Conservation (phyloP, 2,329 filamentous ascomycete genomes). For the Cordyceps militaris region DNA sequence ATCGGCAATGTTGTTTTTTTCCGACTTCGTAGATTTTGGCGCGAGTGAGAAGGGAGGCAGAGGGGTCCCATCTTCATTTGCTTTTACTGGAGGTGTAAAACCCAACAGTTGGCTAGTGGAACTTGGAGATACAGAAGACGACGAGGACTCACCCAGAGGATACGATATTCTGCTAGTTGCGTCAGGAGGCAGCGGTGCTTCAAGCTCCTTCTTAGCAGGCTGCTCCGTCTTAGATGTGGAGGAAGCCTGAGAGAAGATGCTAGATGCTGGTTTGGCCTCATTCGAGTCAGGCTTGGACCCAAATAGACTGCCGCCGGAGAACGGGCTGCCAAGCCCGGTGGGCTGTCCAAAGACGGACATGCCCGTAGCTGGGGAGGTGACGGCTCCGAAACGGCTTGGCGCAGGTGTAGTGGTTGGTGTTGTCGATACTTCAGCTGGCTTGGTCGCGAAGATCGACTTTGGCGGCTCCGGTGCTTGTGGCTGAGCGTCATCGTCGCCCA, state of each 20-base stretch:
- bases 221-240: slow-evolving; percentile 23
- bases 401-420: slow-evolving; percentile 48
- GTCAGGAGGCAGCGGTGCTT: slow-evolving; percentile 39
- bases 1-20: slow-evolving; percentile 19
- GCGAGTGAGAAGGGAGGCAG: slow-evolving; percentile 13
- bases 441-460: slow-evolving; percentile 24
- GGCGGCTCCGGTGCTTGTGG: slow-evolving; percentile 11
- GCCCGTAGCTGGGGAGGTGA: slow-evolving; percentile 27
- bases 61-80: slow-evolving; percentile 13
- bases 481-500: slow-evolving; percentile 35
- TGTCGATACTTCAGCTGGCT: slow-evolving; percentile 25
- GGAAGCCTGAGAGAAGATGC: slow-evolving; percentile 20
- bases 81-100: slow-evolving; percentile 21
- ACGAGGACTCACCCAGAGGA: slow-evolving; percentile 38
- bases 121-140: slow-evolving; percentile 36
- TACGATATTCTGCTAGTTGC: slow-evolving; percentile 43
- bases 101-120: slow-evolving; percentile 22
- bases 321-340: slow-evolving; percentile 20
- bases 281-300: slow-evolving; percentile 21
- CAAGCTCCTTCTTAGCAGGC: slow-evolving; percentile 30
- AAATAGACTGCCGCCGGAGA: slow-evolving; percentile 22
- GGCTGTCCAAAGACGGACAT: slow-evolving; percentile 30
- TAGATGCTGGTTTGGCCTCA: slow-evolving; percentile 20
- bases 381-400: slow-evolving; percentile 38
- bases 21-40: neutral